A percentile compares a stretch with the other conserved stretches of the same genome.
Evolutionary conservation across 2,329 filamentous ascomycete genomes (phyloP).

Genomic region (Claviceps sp.): DNA sequence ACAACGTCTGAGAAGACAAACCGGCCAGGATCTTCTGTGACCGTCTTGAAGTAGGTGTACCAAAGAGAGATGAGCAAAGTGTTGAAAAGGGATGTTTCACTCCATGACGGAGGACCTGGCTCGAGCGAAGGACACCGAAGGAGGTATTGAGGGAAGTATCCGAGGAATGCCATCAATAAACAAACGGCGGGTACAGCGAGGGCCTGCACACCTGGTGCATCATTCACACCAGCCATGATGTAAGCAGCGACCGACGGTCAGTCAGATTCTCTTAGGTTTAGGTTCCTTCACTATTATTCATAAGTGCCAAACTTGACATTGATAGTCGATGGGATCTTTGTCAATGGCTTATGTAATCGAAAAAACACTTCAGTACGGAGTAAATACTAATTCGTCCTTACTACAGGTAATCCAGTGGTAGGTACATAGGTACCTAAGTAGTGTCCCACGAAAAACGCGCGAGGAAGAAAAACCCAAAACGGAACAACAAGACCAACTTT

Average conservation of each 20-base stretch:
- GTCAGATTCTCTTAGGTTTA: neutral
- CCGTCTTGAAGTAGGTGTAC: slow-evolving; percentile 53
- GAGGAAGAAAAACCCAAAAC: too few relatives aligned
- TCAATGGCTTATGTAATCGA: too few relatives aligned
- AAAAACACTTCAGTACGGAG: too few relatives aligned
- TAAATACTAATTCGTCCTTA: too few relatives aligned
- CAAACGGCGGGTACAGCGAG: slow-evolving; percentile 59
- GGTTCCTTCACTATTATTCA: neutral
- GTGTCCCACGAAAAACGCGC: too few relatives aligned
- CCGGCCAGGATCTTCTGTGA: slow-evolving; percentile 43
- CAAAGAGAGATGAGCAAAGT: slow-evolving; percentile 48
- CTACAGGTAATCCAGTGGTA: too few relatives aligned
- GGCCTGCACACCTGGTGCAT: slow-evolving; percentile 30
- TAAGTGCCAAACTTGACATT: neutral
- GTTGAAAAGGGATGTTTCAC: slow-evolving; percentile 54
- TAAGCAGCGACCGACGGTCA: neutral
- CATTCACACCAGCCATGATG: slow-evolving; percentile 28
- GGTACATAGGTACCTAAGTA: too few relatives aligned
- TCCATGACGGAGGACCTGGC: slow-evolving; percentile 44
- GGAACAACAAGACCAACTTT: too few relatives aligned
- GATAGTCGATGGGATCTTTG: too few relatives aligned
- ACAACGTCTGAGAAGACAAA: slow-evolving; percentile 30
- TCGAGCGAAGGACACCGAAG: slow-evolving; percentile 45
- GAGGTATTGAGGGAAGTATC: slow-evolving; percentile 59
- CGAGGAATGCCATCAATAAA: slow-evolving; percentile 52